phyloP scores from a whole-genome alignment of 148 eudicot species.

The Camellia japonica region DNA sequence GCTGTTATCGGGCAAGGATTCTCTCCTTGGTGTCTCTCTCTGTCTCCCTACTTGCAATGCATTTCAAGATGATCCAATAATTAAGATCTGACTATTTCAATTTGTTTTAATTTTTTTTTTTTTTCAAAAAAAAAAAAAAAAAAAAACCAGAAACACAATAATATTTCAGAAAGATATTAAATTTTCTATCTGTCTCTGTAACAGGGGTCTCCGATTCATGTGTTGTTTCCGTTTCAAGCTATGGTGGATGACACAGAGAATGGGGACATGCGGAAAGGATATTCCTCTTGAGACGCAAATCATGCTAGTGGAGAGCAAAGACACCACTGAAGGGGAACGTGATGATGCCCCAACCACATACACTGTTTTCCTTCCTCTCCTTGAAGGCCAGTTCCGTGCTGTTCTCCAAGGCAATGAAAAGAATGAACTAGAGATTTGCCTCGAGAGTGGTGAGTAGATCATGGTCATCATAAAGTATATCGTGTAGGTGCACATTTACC shows the following conservation, averaged over 20 bases:
- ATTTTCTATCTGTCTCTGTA: not conserved
- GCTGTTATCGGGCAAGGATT: too few relatives aligned
- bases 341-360: slow-evolving; percentile 62
- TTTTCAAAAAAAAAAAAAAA: too few relatives aligned
- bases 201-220: slow-evolving; percentile 81
- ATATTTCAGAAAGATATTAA: too few relatives aligned
- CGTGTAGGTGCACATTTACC: slow-evolving; percentile 4
- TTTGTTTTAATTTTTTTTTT: too few relatives aligned
- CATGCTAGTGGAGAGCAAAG: slow-evolving; percentile 84
- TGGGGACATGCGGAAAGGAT: slow-evolving; percentile 83
- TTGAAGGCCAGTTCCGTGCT: slow-evolving; percentile 91
- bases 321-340: slow-evolving; percentile 37
- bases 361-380: slow-evolving; percentile 84
- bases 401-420: slow-evolving; percentile 91
- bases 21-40: too few relatives aligned
- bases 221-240: slow-evolving; percentile 93
- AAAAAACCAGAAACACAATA: too few relatives aligned
- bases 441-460: slow-evolving; percentile 91
- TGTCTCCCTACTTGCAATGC: too few relatives aligned
- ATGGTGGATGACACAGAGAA: slow-evolving; percentile 99
- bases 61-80: too few relatives aligned
- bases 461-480: slow-evolving; percentile 20
- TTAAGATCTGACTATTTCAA: too few relatives aligned
- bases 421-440: slow-evolving; percentile 84
- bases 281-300: slow-evolving; percentile 92